phyloP scores from a whole-genome alignment of 2,329 filamentous ascomycete genomes.

The Talaromyces sp. region DNA sequence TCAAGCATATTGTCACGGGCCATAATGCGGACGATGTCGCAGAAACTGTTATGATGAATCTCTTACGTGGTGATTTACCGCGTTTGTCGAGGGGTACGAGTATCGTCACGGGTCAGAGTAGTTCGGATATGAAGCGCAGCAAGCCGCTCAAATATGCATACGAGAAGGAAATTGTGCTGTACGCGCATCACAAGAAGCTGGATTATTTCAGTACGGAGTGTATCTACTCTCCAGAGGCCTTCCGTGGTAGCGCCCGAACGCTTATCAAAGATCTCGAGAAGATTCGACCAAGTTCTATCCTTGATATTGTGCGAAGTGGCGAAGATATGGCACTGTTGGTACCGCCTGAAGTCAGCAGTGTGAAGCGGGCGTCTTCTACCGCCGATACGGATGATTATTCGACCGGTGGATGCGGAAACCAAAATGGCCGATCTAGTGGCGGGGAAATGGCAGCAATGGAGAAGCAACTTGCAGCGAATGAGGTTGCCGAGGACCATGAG shows the following conservation, averaged over 20 bases:
- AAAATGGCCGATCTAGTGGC: slow-evolving; percentile 63
- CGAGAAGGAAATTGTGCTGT: slow-evolving; percentile 97
- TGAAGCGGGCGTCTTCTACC: slow-evolving; percentile 25
- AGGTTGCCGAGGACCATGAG: slow-evolving; percentile 60
- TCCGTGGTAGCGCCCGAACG: slow-evolving; percentile 83
- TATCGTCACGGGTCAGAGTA: slow-evolving; percentile 74
- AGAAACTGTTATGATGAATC: slow-evolving; percentile 96
- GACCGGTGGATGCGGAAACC: slow-evolving; percentile 70
- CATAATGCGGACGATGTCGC: slow-evolving; percentile 98
- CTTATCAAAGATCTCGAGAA: slow-evolving; percentile 94
- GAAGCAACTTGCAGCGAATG: slow-evolving; percentile 63
- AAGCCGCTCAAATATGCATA: slow-evolving; percentile 98
- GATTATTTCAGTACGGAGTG: slow-evolving; percentile 99
- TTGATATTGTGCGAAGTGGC: slow-evolving; percentile 91
- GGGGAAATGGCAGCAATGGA: slow-evolving; percentile 83
- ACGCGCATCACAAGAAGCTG: slow-evolving; percentile 92
- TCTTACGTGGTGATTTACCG: slow-evolving; percentile 84
- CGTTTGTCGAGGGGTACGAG: slow-evolving; percentile 83
- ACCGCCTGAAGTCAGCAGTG: slow-evolving; percentile 54
- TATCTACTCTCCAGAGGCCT: slow-evolving; percentile 96
- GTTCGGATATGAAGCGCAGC: slow-evolving; percentile 87
- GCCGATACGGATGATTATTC: slow-evolving; percentile 53
- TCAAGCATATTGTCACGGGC: slow-evolving; percentile 91
- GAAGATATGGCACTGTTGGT: slow-evolving; percentile 95
- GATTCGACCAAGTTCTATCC: slow-evolving; percentile 86